A percentile compares a stretch with the other conserved stretches of the same genome.
Evolutionary conservation across 129 eudicot genomes (phyloP).

Genomic region (Cynara cardunculus): DNA sequence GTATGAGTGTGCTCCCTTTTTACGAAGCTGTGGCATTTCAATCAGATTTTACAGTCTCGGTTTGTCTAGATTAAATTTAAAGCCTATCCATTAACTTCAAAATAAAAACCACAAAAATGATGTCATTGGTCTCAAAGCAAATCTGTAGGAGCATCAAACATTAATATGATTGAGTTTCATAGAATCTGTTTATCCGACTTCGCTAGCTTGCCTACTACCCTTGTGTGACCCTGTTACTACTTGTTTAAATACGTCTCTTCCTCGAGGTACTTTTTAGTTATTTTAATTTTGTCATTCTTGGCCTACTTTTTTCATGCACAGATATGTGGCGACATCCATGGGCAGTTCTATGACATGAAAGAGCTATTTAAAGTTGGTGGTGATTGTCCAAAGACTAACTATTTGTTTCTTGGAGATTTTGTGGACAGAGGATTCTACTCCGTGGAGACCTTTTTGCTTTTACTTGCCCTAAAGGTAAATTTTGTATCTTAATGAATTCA

Average conservation of each 20-base stretch:
- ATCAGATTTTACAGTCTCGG: conserved; percentile 2
- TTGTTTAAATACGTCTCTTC: not conserved
- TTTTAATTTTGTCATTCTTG: not conserved
- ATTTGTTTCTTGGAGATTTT: conserved; percentile 99
- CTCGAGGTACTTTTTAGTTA: not conserved
- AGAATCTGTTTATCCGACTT: not conserved
- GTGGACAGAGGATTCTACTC: conserved; percentile 99
- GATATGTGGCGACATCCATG: conserved; percentile 99
- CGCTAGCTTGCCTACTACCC: conserved; percentile 2
- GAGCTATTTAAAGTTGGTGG: conserved; percentile 99
- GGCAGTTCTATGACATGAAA: conserved; percentile 98
- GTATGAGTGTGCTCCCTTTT: not conserved
- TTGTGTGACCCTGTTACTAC: not conserved
- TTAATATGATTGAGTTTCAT: not conserved
- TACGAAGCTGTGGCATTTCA: not conserved
- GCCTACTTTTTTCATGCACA: conserved; percentile 19
- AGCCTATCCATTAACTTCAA: not conserved
- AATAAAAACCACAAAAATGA: not conserved
- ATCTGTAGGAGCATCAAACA: not conserved
- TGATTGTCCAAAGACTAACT: conserved; percentile 98
- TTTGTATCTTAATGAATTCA: not conserved
- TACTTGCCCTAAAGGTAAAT: conserved; percentile 89
- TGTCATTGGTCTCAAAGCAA: not conserved
- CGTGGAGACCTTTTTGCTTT: conserved; percentile 94
- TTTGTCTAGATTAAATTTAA: not conserved